phyloP scores from a whole-genome alignment of 2,329 filamentous ascomycete species.

The Trichophyton equinum region DNA sequence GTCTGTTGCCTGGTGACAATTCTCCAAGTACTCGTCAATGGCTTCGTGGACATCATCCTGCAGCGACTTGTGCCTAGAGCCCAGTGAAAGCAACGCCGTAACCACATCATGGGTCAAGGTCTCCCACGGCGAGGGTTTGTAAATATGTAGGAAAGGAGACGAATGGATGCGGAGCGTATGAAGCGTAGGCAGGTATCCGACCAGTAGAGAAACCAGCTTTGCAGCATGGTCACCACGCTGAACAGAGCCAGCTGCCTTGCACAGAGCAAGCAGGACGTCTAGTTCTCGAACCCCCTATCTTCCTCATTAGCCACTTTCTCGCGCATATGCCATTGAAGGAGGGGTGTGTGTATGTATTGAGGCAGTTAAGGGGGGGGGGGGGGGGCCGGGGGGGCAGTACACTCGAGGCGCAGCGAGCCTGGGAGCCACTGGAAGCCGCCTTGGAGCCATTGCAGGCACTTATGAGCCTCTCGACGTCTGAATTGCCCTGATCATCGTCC shows the following conservation, averaged over 20 bases:
- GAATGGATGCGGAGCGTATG: slow-evolving; percentile 64
- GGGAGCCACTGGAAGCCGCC: not conserved
- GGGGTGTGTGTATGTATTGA: not conserved
- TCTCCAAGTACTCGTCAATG: slow-evolving; percentile 59
- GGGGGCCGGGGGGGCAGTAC: not conserved
- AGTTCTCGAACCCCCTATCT: slow-evolving; percentile 71
- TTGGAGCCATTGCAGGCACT: slow-evolving; percentile 15
- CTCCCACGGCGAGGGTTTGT: slow-evolving; percentile 84
- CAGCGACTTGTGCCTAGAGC: slow-evolving; percentile 57
- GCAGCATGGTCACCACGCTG: slow-evolving; percentile 59
- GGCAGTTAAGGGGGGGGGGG: not conserved
- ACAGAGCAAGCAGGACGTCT: slow-evolving; percentile 80
- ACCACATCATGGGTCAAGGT: slow-evolving; percentile 67
- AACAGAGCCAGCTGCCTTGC: slow-evolving; percentile 72
- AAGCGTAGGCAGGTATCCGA: slow-evolving; percentile 74
- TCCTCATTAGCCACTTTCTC: not conserved
- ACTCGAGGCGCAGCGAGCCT: not conserved
- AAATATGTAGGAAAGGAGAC: slow-evolving; percentile 68
- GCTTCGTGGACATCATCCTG: slow-evolving; percentile 53
- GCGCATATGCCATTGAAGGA: not conserved
- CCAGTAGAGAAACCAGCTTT: slow-evolving; percentile 64
- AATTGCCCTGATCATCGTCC: slow-evolving; percentile 16
- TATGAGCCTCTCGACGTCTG: slow-evolving; percentile 27
- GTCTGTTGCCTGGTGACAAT: slow-evolving; percentile 53
- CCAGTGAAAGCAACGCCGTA: slow-evolving; percentile 67